Evolutionary conservation across 805 yeast genomes (phyloP), one percentile per base, ranked within the genome.

Genomic region (Kurtzmaniella cleridarum): DNA sequence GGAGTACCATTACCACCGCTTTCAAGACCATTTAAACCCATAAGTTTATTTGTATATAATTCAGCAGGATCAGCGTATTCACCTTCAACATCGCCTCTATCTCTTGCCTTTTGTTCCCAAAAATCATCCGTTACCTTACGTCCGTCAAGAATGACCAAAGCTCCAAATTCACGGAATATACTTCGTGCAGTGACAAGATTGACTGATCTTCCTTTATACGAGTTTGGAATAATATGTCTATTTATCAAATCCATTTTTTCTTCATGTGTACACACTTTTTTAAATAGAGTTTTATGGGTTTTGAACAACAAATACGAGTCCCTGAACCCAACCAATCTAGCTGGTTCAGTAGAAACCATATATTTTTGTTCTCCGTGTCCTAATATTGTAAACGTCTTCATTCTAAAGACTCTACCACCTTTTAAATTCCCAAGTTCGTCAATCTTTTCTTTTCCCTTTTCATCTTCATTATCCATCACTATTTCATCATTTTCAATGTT

Each of bases 331-430:
- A 91, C 88, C 53, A 91, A 79, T 49, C 98, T 76, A 1, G 98
- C 97, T 2, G 96, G 96, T 55, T 93, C 98, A 0, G 98, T 90
- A 2, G 95, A 82, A 35, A 93, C 76, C 95, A 91, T 90, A 60
- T 78, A 93, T 41, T 81, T 69, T 47, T 81, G 72, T 15, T 79
- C 76, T 7, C 95, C 96, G 40, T 78, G 69, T 3, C 78, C 81
- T 31, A 66, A 55, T 7, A 84, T 68, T 5, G 79, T 80, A 59
- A 85, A 85, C 0, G 84, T 75, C 43, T 81, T 75, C 40, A 82
- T 79, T 42, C 90, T 71, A 64, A 76, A 91, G 51, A 78, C 76
- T 46, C 97, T 75, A 13, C 79, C 90, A 3, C 84, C 95, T 32
- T 60, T 55, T 42, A 91, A 66, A 34, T 72, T 70, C 23, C 98